Conservation (phyloP, 345 rosid genomes). For the Nasturtium officinale region DNA sequence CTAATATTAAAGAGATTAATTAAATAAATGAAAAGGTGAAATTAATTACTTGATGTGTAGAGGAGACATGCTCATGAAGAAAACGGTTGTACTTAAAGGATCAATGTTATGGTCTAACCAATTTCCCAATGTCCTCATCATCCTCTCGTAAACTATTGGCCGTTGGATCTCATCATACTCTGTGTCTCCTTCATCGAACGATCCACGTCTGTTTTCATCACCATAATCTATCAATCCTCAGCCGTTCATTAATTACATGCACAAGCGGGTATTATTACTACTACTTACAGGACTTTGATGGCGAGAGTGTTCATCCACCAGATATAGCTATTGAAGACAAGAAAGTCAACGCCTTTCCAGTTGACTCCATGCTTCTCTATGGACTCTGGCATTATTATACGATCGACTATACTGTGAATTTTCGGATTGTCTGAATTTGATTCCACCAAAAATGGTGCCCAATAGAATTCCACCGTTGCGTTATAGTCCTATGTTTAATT, state of each 20-base stretch:
- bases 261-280: neutral
- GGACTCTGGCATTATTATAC: slow-evolving; percentile 86
- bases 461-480: slow-evolving; percentile 89
- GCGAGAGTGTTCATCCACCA: slow-evolving; percentile 96
- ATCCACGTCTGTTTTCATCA: slow-evolving; percentile 63
- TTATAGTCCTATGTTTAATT: slow-evolving; percentile 65
- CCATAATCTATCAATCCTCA: slow-evolving; percentile 54
- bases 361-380: slow-evolving; percentile 75
- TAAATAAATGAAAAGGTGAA: neutral
- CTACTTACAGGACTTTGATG: slow-evolving; percentile 82
- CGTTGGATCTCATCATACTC: slow-evolving; percentile 79
- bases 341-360: slow-evolving; percentile 83
- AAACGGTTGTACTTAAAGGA: slow-evolving; percentile 71
- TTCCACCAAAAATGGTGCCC: slow-evolving; percentile 95
- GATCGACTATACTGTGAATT: slow-evolving; percentile 68
- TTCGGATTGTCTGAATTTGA: slow-evolving; percentile 91
- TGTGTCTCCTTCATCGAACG: slow-evolving; percentile 70
- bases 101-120: slow-evolving; percentile 87
- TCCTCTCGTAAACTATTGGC: slow-evolving; percentile 66
- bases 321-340: slow-evolving; percentile 86
- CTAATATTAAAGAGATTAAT: neutral
- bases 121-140: slow-evolving; percentile 72
- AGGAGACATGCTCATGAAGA: slow-evolving; percentile 96
- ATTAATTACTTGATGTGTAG: slow-evolving; percentile 73
- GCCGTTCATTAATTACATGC: neutral